Base-by-base conservation (phyloP, 768 basidiomycete species). In the Paxillus rubicundulus region DNA sequence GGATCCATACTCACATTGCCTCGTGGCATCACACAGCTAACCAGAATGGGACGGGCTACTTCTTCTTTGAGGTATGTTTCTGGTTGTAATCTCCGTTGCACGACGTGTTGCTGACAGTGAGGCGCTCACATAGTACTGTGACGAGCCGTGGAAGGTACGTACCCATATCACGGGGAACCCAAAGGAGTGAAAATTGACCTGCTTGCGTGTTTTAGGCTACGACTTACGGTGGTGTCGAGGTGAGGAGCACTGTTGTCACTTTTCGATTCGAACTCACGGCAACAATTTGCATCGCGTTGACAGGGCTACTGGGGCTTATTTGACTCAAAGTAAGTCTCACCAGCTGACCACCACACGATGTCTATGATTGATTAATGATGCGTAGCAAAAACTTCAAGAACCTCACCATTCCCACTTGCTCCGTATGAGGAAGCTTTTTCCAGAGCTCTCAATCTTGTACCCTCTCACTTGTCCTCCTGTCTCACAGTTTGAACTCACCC, bases 211-310 rank as follows among this genome's bases (percentile, higher is more conserved):
- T 57, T 24, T 49, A 86, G 82, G 80, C 81, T 60, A 62, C 56
- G 1, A 63, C 77, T 63, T 95, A 81, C 58, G 92, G 92, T 58
- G 92, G 92, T 55, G 92, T 94, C 39, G 92, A 86, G 68, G 79
- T 66, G 49, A 69, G 53, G 30, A 58, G 59, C 51, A 45, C 32
- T 42, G 32, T 17, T 13, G 36, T 5, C 2, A 47, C 33, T 45
- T n/a, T 32, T 46, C 8, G 17, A 49, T 20, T 33, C 47, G 47
- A 13, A 54, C 51, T 40, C 20, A 60, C 40, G 0, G 28, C 30
- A 36, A 53, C 21, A 8, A 39, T 56, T 61, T 18, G 61, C 37
- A 10, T 49, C 20, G 3, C 27, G 14, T 57, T 49, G 50, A 49
- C 55, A 73, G 71, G 77, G 74, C 43, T 80, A 74, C 61, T 86